These are phyloP conservation scores for Aspergillus kassunensis DNA, from an alignment of 495 filamentous ascomycete genomes.

Conservation along the genomic window DNA sequence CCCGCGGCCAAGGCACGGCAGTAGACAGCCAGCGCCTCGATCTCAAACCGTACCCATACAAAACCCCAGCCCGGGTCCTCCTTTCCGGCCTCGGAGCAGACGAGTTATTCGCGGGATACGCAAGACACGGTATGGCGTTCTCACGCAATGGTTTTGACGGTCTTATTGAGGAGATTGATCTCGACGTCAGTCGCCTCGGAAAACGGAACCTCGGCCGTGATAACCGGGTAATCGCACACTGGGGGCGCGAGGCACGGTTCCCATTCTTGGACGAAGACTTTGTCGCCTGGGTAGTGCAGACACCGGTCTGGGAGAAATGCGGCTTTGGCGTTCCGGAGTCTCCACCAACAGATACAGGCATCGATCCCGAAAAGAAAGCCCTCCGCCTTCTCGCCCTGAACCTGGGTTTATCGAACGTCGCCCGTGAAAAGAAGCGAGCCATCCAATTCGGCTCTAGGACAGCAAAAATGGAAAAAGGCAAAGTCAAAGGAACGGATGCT, in stretches of 20 bases:
- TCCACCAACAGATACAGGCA: conserved; percentile 13
- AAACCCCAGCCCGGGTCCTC: conserved; percentile 72
- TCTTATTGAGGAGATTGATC: conserved; percentile 76
- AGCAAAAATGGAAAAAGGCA: conserved; percentile 77
- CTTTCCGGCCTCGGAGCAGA: conserved; percentile 93
- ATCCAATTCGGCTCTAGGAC: conserved; percentile 85
- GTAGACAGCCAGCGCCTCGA: conserved; percentile 8
- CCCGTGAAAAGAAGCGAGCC: conserved; percentile 87
- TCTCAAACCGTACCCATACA: conserved; percentile 40
- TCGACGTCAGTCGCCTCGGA: conserved; percentile 82
- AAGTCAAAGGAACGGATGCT: conserved; percentile 63
- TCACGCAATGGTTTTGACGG: conserved; percentile 59
- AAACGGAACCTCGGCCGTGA: conserved; percentile 93
- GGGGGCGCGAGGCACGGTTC: conserved; percentile 87
- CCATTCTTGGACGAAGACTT: conserved; percentile 88
- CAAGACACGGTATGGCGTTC: conserved; percentile 76
- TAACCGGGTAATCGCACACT: conserved; percentile 84
- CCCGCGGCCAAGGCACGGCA: conserved; percentile 63
- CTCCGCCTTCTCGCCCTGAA: conserved; percentile 73
- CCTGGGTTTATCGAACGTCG: conserved; percentile 64
- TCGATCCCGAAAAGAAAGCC: conserved; percentile 78
- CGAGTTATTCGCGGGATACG: conserved; percentile 93
- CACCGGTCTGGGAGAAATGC: conserved; percentile 79
- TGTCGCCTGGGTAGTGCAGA: conserved; percentile 70
- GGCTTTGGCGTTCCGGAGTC: conserved; percentile 53